Evolutionary conservation across 2,329 filamentous ascomycete genomes (phyloP).

Genomic region (Chrysoporthe puriensis): DNA sequence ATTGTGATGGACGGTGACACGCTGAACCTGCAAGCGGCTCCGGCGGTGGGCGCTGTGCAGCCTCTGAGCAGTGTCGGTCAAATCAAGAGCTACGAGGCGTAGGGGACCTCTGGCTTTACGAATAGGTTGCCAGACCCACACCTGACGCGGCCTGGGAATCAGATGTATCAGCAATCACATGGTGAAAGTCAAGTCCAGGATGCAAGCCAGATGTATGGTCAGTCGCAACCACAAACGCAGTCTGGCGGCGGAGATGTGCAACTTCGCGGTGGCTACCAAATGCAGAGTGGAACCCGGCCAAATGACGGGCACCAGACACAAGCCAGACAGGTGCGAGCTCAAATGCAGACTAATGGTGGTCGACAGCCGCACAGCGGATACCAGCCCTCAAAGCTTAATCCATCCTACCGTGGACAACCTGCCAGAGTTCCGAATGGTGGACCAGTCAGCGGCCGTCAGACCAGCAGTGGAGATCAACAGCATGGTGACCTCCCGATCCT

Average conservation of each 20-base stretch:
- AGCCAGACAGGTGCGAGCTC: not conserved
- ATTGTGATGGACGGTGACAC: conserved; percentile 53
- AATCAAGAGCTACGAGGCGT: conserved; percentile 63
- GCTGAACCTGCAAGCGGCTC: conserved; percentile 55
- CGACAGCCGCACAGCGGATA: not conserved
- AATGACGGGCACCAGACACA: not conserved
- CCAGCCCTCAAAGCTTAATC: not conserved
- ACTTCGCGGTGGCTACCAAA: not conserved
- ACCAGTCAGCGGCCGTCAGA: not conserved
- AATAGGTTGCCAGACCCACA: not conserved
- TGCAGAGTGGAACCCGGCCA: not conserved
- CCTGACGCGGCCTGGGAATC: not conserved
- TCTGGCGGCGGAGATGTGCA: not conserved
- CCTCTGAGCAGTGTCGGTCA: conserved; percentile 59
- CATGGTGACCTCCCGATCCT: not conserved
- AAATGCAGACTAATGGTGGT: not conserved
- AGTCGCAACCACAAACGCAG: not conserved
- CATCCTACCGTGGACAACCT: not conserved
- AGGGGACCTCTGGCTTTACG: conserved; percentile 28
- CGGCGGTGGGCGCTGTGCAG: conserved; percentile 50
- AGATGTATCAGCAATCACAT: not conserved
- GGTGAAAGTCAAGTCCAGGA: not conserved
- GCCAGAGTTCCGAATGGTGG: not conserved
- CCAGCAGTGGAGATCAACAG: not conserved
- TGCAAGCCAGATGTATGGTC: not conserved